phyloP scores from a whole-genome alignment of 1,139 yeast species.

The Scheffersomyces segobiensis region DNA sequence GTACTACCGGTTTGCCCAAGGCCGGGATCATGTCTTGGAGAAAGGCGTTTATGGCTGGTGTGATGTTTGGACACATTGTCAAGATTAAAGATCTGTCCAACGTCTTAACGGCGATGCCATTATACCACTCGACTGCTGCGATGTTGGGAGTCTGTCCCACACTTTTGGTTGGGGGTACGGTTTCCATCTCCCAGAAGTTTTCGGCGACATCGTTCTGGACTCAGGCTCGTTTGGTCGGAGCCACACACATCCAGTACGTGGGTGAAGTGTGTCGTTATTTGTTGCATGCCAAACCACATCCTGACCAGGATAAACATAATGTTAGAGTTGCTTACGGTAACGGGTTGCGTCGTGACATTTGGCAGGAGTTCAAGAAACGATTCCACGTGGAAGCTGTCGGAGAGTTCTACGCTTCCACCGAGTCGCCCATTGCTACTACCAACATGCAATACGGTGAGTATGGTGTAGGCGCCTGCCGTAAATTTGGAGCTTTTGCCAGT shows the following conservation, averaged over 20 bases:
- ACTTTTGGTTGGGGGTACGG: conserved; percentile 64
- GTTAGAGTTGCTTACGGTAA: conserved; percentile 85
- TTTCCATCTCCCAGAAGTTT: conserved; percentile 79
- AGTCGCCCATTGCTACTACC: conserved; percentile 89
- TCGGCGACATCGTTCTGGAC: conserved; percentile 90
- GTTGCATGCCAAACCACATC: conserved; percentile 61
- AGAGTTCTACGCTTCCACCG: conserved; percentile 94
- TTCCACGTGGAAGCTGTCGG: conserved; percentile 78
- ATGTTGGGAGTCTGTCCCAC: conserved; percentile 81
- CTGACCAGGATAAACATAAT: conserved; percentile 67
- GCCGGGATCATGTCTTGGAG: conserved; percentile 95
- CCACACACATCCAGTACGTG: conserved; percentile 88
- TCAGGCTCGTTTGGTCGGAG: conserved; percentile 68
- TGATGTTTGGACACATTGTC: conserved; percentile 70
- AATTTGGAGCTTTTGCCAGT: conserved; percentile 69
- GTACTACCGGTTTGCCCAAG: conserved; percentile 94
- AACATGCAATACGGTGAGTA: conserved; percentile 74
- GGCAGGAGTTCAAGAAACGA: conserved; percentile 76
- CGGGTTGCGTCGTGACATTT: conserved; percentile 90
- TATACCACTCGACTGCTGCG: conserved; percentile 94
- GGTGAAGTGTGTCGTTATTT: conserved; percentile 95
- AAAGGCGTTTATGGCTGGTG: conserved; percentile 71
- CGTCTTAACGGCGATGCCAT: conserved; percentile 91
- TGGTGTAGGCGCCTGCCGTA: conserved; percentile 89
- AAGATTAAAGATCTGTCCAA: conserved; percentile 55